Evolutionary conservation across 495 filamentous ascomycete species (phyloP).

Genomic region (Thermothielavioides terrestris): DNA sequence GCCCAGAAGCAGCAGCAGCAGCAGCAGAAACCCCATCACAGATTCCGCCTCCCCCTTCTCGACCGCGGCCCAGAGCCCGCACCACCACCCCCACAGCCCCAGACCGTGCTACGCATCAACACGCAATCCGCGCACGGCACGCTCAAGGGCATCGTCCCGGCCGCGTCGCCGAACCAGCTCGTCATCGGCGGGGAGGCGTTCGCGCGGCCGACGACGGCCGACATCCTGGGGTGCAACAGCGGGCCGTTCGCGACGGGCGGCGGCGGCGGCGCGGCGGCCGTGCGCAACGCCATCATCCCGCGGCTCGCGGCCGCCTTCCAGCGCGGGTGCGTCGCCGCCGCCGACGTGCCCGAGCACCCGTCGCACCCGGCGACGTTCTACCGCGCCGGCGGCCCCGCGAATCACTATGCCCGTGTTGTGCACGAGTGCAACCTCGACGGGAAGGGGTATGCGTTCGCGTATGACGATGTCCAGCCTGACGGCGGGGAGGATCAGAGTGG

Average conservation of each 20-base stretch:
- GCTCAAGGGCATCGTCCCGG: constrained; percentile 18
- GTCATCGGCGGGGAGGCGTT: constrained; percentile 44
- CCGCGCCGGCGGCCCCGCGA: constrained; percentile 48
- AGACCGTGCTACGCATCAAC: constrained; percentile 25
- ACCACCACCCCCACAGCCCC: neutral
- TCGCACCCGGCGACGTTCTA: constrained; percentile 49
- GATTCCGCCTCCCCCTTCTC: neutral
- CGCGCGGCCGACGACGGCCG: constrained; percentile 48
- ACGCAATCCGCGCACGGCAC: constrained; percentile 33
- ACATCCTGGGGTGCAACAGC: constrained; percentile 65
- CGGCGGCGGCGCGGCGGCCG: too few relatives aligned
- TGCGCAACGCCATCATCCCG: constrained; percentile 53
- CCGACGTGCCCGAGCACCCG: constrained; percentile 43
- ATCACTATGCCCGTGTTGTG: constrained; percentile 64
- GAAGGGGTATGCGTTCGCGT: constrained; percentile 71
- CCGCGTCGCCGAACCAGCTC: constrained; percentile 14
- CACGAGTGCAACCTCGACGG: constrained; percentile 57
- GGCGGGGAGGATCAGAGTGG: constrained; percentile 58
- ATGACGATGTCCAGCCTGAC: constrained; percentile 63
- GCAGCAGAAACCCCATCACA: neutral
- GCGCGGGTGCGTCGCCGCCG: constrained; percentile 49
- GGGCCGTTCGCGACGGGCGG: constrained; percentile 57
- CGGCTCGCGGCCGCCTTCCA: constrained; percentile 64
- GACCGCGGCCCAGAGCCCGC: neutral
- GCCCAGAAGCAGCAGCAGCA: constrained; percentile 9